Evolutionary conservation across 805 yeast species (phyloP).

Genomic region (Yarrowia sp.): DNA sequence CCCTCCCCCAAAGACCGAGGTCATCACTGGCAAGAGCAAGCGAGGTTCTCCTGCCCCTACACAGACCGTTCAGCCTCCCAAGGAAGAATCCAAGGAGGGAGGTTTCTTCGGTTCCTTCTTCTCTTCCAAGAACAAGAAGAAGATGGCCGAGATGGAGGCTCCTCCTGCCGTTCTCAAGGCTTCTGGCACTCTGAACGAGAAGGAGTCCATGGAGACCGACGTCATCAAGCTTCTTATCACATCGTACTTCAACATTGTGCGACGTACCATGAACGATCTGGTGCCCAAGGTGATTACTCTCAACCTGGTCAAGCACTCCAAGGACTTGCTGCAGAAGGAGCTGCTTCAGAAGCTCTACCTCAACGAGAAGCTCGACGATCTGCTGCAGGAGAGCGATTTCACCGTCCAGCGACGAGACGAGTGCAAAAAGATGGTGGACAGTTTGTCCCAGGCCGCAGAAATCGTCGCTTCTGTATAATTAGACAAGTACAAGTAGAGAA

Average conservation of each 20-base stretch:
- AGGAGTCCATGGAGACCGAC: constrained; percentile 95
- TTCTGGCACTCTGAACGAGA: constrained; percentile 87
- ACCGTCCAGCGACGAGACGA: constrained; percentile 95
- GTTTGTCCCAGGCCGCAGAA: constrained; percentile 83
- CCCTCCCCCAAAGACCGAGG: constrained; percentile 53
- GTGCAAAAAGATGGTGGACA: constrained; percentile 93
- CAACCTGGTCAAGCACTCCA: constrained; percentile 79
- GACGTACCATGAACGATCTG: constrained; percentile 89
- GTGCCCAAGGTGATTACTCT: constrained; percentile 96
- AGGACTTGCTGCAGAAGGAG: constrained; percentile 89
- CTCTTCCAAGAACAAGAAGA: constrained; percentile 88
- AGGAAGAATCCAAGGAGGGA: constrained; percentile 59
- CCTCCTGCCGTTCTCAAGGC: constrained; percentile 96
- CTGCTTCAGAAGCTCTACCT: constrained; percentile 86
- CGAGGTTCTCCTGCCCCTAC: constrained; percentile 80
- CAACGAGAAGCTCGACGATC: constrained; percentile 68
- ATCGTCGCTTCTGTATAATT: constrained; percentile 57
- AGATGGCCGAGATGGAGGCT: constrained; percentile 92
- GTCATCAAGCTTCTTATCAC: constrained; percentile 90
- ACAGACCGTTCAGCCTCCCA: constrained; percentile 43
- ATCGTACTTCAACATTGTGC: constrained; percentile 89
- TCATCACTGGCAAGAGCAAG: constrained; percentile 52
- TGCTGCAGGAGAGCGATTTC: constrained; percentile 88
- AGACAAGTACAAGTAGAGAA: constrained; percentile 47
- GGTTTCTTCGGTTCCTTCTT: constrained; percentile 97